phyloP scores from a whole-genome alignment of 768 basidiomycete species.

The Tricholoma furcatifolium region DNA sequence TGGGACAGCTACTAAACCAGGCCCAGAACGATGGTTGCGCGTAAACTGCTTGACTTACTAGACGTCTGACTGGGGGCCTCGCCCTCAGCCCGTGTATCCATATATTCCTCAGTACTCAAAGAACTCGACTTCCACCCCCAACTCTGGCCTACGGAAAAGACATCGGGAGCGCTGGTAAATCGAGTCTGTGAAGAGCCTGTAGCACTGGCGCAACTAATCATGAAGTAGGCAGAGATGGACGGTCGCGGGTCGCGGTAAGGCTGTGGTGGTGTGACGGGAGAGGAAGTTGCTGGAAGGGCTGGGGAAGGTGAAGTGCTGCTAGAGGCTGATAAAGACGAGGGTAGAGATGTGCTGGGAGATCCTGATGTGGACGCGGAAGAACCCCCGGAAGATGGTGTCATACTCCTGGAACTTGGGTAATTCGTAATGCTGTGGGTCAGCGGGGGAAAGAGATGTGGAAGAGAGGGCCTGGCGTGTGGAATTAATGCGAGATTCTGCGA shows the following conservation, averaged over 20 bases:
- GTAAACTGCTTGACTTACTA: slow-evolving; percentile 59
- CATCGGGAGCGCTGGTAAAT: slow-evolving; percentile 85
- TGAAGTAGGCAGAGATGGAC: slow-evolving; percentile 77
- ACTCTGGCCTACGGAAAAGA: slow-evolving; percentile 81
- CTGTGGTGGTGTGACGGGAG: slow-evolving; percentile 51
- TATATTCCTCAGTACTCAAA: slow-evolving; percentile 47
- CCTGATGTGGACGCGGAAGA: slow-evolving; percentile 20
- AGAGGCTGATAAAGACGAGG: slow-evolving; percentile 16
- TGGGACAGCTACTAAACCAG: slow-evolving; percentile 46
- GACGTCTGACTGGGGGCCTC: slow-evolving; percentile 16
- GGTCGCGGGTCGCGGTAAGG: slow-evolving; percentile 77
- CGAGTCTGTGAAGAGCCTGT: slow-evolving; percentile 80
- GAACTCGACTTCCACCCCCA: slow-evolving; percentile 89
- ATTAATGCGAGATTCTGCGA: slow-evolving; percentile 4
- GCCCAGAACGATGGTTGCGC: slow-evolving; percentile 79
- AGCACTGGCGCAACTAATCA: slow-evolving; percentile 76
- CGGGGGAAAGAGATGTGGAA: slow-evolving; percentile 25
- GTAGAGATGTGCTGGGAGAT: slow-evolving; percentile 21
- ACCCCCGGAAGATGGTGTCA: slow-evolving; percentile 33
- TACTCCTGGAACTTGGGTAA: slow-evolving; percentile 41
- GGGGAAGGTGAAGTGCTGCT: slow-evolving; percentile 7
- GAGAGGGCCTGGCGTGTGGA: slow-evolving; percentile 28
- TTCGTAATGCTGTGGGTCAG: slow-evolving; percentile 35
- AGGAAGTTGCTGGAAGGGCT: slow-evolving; percentile 41
- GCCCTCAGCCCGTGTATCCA: slow-evolving; percentile 38